Base-by-base conservation (phyloP, 306 rosid genomes). In the Adenanthera pavonina region DNA sequence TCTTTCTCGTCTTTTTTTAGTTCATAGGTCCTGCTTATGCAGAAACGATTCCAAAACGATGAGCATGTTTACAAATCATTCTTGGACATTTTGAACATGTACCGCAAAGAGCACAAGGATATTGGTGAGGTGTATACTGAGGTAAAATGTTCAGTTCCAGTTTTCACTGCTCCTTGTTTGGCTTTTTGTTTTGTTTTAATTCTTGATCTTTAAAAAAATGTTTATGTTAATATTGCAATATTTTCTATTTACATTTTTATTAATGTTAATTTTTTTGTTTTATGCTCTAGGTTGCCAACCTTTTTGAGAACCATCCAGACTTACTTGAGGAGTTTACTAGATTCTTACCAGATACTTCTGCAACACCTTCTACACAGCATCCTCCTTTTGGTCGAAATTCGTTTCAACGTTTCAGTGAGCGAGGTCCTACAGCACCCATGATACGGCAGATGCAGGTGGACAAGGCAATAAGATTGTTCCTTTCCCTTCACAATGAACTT, bases 71-170 rank as follows among this genome's bases (percentile, higher is more conserved):
- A 96, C 84, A 96, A 96, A 82, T 90, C 97, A 83, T 96, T 96
- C 83, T 87, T 96, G 77, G 99, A 96, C 88, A 92, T 96, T 87
- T 86, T 96, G 89, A 93, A 93, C 85, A 84, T 96, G 99, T 96
- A 96, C 75, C 93, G 97, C 77, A 96, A 96, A 89, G 99, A 96
- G 89, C 97, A 91, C 86, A 96, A 92, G 92, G 94, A 90, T 78
- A 96, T 96, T 41, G 86, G 81, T 19, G 99, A 94, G 81, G 99
- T 93, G 79, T 96, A 96, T 74, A 85, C 81, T 62, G 98, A 96
- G 99, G 99, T 96, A 84, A 72, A 71, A 44, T 76, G 77, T 78
- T 67, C 52, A 71, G 72, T 25, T 36, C 44, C 65, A 44, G 35
- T 17, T 48, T 11, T 20, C 44, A 34, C 7, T 20, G 36, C 53